Conservation (phyloP, 306 rosid species). For the Vicia faba region DNA sequence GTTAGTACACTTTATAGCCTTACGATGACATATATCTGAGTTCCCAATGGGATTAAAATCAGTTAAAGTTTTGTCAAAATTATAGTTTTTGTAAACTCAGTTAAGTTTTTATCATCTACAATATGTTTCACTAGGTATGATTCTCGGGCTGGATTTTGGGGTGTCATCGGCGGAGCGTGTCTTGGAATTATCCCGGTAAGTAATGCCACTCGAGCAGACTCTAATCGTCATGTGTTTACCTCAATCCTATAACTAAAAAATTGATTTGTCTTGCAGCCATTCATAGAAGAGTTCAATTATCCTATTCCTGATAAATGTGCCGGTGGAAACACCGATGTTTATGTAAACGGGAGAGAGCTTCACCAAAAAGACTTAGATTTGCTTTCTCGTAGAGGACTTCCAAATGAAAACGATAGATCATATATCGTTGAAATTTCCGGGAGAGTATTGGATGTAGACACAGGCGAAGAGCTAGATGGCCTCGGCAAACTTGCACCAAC, state of each 20-base stretch:
- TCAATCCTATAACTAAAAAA: constrained; percentile 25
- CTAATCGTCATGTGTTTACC: constrained; percentile 23
- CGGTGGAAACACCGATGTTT: constrained; percentile 72
- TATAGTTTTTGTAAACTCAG: background rate
- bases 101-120: background rate
- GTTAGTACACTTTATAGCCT: constrained; percentile 48
- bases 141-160: constrained; percentile 95
- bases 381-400: constrained; percentile 84
- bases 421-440: constrained; percentile 85
- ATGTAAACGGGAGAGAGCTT: constrained; percentile 92
- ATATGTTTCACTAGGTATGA: constrained; percentile 73
- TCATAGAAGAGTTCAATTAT: constrained; percentile 79
- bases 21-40: too few species aligned
- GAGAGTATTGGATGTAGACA: constrained; percentile 77
- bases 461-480: constrained; percentile 85
- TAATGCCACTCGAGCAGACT: constrained; percentile 21
- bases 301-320: constrained; percentile 84
- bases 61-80: constrained; percentile 15
- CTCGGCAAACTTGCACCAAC: constrained; percentile 98
- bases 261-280: constrained; percentile 70
- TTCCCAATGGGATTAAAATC: too few species aligned
- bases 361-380: constrained; percentile 80
- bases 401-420: constrained; percentile 62
- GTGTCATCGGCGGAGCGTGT: constrained; percentile 86
- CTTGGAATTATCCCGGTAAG: constrained; percentile 92